phyloP scores from a whole-genome alignment of 2,329 filamentous ascomycete genomes.

The Cryphonectria carpinicola region DNA sequence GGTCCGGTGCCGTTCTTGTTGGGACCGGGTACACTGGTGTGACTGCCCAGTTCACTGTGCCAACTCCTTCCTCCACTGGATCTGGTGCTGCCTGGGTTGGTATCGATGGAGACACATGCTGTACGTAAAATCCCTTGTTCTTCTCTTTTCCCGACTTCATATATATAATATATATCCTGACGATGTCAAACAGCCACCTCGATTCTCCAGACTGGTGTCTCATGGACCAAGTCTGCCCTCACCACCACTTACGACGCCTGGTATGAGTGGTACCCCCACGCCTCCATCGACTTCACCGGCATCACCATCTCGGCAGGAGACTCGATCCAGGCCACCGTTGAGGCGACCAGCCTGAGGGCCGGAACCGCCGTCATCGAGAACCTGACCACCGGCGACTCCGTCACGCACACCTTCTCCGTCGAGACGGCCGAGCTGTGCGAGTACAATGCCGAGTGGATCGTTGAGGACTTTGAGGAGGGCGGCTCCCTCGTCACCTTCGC shows the following conservation, averaged over 20 bases:
- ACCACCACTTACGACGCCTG: slow-evolving; percentile 55
- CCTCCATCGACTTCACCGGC: slow-evolving; percentile 39
- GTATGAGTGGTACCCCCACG: slow-evolving; percentile 65
- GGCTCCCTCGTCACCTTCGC: slow-evolving; percentile 46
- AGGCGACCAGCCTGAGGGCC: slow-evolving; percentile 42
- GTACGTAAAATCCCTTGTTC: slow-evolving; percentile 3
- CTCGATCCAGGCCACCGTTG: slow-evolving; percentile 35
- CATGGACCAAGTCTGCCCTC: slow-evolving; percentile 52
- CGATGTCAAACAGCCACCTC: slow-evolving; percentile 38
- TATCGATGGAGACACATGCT: slow-evolving; percentile 62
- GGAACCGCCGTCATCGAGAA: slow-evolving; percentile 53
- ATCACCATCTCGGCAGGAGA: slow-evolving; percentile 31
- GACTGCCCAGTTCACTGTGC: slow-evolving; percentile 56
- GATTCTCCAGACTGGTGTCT: slow-evolving; percentile 60
- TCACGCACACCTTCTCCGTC: slow-evolving; percentile 53
- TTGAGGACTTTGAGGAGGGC: slow-evolving; percentile 55
- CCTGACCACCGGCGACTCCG: slow-evolving; percentile 50
- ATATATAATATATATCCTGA: neutral
- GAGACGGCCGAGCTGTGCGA: slow-evolving; percentile 51
- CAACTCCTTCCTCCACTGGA: slow-evolving; percentile 43
- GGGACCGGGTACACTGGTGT: slow-evolving; percentile 54
- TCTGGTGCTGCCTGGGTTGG: slow-evolving; percentile 62
- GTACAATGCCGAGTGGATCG: slow-evolving; percentile 66
- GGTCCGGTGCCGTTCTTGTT: slow-evolving; percentile 59
- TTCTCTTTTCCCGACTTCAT: no score